phyloP scores from a whole-genome alignment of 2,329 filamentous ascomycete species.

The Cucurbitaria berberidis region DNA sequence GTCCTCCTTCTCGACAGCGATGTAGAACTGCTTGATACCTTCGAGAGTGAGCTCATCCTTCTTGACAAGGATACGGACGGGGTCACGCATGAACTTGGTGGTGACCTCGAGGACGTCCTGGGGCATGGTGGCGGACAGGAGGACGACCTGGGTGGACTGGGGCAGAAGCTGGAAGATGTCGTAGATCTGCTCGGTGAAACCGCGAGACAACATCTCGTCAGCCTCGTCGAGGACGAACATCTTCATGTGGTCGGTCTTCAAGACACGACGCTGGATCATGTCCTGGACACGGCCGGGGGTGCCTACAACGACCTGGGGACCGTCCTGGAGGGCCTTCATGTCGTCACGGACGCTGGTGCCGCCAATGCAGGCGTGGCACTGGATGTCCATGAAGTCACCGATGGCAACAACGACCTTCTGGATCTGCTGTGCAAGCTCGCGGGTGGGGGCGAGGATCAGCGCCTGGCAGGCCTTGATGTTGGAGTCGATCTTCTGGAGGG shows the following conservation, averaged over 20 bases:
- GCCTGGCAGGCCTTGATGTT: constrained; percentile 97
- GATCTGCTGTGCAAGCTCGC: constrained; percentile 98
- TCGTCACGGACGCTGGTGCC: constrained; percentile 98
- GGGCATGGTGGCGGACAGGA: constrained; percentile 97
- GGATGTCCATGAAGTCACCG: constrained; percentile 98
- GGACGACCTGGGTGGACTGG: constrained; percentile 96
- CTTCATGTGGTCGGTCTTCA: constrained; percentile 98
- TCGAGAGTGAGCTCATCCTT: constrained; percentile 99
- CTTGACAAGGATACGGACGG: constrained; percentile 98
- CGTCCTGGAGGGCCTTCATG: constrained; percentile 96
- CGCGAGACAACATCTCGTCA: constrained; percentile 98
- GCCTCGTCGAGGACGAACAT: constrained; percentile 99
- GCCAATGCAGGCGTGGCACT: constrained; percentile 99
- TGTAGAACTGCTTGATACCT: constrained; percentile 99
- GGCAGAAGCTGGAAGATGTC: constrained; percentile 99
- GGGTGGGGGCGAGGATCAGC: constrained; percentile 94
- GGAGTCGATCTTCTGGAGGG: constrained; percentile 97
- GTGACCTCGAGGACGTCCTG: constrained; percentile 99
- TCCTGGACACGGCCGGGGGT: constrained; percentile 98
- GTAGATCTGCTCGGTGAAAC: constrained; percentile 99
- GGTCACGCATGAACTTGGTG: constrained; percentile 99
- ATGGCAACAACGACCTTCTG: constrained; percentile 99
- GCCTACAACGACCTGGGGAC: constrained; percentile 95
- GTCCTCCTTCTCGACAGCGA: constrained; percentile 99
- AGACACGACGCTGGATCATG: constrained; percentile 98